phyloP scores from a whole-genome alignment of 2,329 filamentous ascomycete genomes.

The Juglanconis juglandina region DNA sequence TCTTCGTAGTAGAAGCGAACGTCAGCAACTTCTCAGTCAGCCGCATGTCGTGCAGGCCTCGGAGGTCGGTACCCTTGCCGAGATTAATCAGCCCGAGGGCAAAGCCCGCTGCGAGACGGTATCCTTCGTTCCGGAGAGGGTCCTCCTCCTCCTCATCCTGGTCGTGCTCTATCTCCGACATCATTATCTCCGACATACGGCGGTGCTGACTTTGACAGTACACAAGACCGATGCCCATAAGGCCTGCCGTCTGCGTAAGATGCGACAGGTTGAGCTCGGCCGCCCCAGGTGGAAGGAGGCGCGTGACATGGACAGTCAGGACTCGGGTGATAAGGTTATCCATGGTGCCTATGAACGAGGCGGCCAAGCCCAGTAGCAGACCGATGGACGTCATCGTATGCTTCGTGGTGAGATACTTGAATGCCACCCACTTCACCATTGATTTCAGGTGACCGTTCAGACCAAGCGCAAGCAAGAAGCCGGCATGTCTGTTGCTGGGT shows the following conservation, averaged over 20 bases:
- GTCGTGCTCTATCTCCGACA: slow-evolving; percentile 92
- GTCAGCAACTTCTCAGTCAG: slow-evolving; percentile 83
- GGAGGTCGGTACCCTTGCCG: slow-evolving; percentile 82
- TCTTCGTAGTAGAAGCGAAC: slow-evolving; percentile 83
- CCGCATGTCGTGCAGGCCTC: slow-evolving; percentile 88
- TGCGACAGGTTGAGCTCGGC: slow-evolving; percentile 92
- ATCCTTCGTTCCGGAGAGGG: slow-evolving; percentile 87
- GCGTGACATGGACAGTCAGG: slow-evolving; percentile 90
- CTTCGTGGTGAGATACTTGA: slow-evolving; percentile 98
- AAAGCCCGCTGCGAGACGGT: slow-evolving; percentile 89
- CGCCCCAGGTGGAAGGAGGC: slow-evolving; percentile 87
- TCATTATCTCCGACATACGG: slow-evolving; percentile 98
- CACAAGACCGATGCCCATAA: slow-evolving; percentile 93
- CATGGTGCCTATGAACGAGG: slow-evolving; percentile 95
- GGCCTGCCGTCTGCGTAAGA: slow-evolving; percentile 88
- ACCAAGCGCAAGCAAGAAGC: slow-evolving; percentile 84
- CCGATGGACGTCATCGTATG: slow-evolving; percentile 99
- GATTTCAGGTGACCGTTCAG: slow-evolving; percentile 92
- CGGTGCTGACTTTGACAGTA: slow-evolving; percentile 96
- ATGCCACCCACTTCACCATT: slow-evolving; percentile 95
- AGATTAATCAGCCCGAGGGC: slow-evolving; percentile 92
- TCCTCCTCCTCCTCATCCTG: slow-evolving; percentile 80
- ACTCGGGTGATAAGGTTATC: slow-evolving; percentile 90
- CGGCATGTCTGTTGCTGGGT: slow-evolving; percentile 91
- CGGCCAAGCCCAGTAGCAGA: slow-evolving; percentile 84